Conservation (phyloP, 2,329 filamentous ascomycete genomes). For the Beauveria sp. region DNA sequence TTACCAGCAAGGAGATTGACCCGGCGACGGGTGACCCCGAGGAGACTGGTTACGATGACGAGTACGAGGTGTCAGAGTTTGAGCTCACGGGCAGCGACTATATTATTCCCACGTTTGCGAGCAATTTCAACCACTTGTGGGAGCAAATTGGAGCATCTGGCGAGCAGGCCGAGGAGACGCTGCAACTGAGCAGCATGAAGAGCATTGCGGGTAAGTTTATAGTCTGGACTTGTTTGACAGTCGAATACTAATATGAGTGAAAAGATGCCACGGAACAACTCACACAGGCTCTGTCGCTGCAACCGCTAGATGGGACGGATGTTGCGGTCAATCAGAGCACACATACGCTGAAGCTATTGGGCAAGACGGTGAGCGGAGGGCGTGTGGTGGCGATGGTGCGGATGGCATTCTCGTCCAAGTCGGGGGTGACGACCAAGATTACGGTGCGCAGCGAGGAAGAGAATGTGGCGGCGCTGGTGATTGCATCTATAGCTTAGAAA, state of each 20-base stretch:
- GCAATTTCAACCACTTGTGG: conserved; percentile 94
- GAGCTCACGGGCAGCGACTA: conserved; percentile 90
- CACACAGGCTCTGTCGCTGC: conserved; percentile 76
- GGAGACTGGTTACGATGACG: conserved; percentile 88
- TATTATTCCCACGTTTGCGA: conserved; percentile 84
- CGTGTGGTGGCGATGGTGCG: conserved; percentile 79
- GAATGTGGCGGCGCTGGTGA: conserved; percentile 74
- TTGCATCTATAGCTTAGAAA: conserved; percentile 72
- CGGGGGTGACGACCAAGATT: conserved; percentile 93
- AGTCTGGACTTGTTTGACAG: not conserved
- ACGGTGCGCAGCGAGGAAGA: conserved; percentile 88
- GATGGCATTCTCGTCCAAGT: conserved; percentile 91
- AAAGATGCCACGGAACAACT: conserved; percentile 89
- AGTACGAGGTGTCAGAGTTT: conserved; percentile 93
- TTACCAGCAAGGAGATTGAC: conserved; percentile 97
- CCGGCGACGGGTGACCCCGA: conserved; percentile 90
- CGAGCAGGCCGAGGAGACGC: conserved; percentile 84
- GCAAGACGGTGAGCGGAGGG: conserved; percentile 88
- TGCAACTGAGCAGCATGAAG: conserved; percentile 82
- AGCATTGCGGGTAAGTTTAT: conserved; percentile 72
- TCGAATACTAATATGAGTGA: conserved; percentile 17
- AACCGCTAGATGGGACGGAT: conserved; percentile 90
- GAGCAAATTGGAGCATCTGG: conserved; percentile 84
- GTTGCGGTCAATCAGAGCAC: conserved; percentile 82
- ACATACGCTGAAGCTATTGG: conserved; percentile 90